Conservation (phyloP, 306 rosid genomes). For the cucumber (Cucumis sativus) region DNA sequence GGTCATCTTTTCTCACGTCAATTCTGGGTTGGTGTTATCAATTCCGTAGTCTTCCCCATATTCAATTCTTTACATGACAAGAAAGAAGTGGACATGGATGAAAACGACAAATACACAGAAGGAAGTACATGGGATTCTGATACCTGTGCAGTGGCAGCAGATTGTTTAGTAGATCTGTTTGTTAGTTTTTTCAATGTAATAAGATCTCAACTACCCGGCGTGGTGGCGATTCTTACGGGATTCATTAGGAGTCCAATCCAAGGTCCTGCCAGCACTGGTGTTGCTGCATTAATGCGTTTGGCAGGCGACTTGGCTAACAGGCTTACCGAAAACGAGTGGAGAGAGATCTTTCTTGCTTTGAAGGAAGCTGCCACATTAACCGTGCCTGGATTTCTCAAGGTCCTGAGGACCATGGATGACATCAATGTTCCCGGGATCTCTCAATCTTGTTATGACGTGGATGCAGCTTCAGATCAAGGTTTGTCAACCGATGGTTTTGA, state of each 20-base stretch:
- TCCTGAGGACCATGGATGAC: slow-evolving; percentile 61
- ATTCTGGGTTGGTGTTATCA: slow-evolving; percentile 70
- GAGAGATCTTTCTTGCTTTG: slow-evolving; percentile 56
- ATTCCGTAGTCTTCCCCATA: slow-evolving; percentile 66
- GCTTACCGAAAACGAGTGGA: slow-evolving; percentile 78
- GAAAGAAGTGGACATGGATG: slow-evolving; percentile 24
- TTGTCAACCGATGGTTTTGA: slow-evolving; percentile 58
- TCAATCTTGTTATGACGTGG: slow-evolving; percentile 34
- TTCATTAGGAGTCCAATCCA: slow-evolving; percentile 77
- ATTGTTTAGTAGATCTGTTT: slow-evolving; percentile 69
- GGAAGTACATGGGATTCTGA: slow-evolving; percentile 84
- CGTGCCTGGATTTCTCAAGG: slow-evolving; percentile 70
- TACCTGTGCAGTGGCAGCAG: slow-evolving; percentile 73
- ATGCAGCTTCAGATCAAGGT: slow-evolving; percentile 52
- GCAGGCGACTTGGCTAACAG: slow-evolving; percentile 56
- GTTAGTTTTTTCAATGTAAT: slow-evolving; percentile 53
- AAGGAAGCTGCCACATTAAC: slow-evolving; percentile 67
- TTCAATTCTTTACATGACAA: slow-evolving; percentile 37
- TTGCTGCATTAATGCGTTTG: slow-evolving; percentile 70
- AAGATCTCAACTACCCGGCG: slow-evolving; percentile 73
- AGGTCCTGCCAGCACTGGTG: slow-evolving; percentile 88
- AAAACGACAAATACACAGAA: slow-evolving; percentile 33
- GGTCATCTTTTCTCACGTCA: slow-evolving; percentile 75
- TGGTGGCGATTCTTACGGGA: slow-evolving; percentile 57
- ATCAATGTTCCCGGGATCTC: slow-evolving; percentile 36